Percentiles rank a stretch among this genome's conserved stretches.
Conservation (phyloP, 805 yeast genomes). For the Cyberlindnera sargentensis region DNA sequence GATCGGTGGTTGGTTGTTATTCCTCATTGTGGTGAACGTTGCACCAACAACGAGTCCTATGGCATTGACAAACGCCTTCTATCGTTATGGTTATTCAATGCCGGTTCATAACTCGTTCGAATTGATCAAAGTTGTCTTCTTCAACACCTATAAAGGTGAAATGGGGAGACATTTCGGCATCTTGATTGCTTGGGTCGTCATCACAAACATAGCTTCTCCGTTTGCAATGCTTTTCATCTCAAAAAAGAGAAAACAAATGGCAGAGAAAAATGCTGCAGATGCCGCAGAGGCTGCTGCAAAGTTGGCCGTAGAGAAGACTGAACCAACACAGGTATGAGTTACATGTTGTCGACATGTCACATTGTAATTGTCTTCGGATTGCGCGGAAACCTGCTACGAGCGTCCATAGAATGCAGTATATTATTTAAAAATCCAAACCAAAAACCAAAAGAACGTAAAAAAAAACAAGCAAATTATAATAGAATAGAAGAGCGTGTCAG, state of each 20-base stretch:
- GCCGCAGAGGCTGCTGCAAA: not conserved
- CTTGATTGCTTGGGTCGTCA: conserved; percentile 50
- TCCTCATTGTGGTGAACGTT: conserved; percentile 55
- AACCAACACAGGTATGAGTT: not conserved
- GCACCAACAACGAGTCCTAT: conserved; percentile 57
- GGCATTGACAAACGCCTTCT: conserved; percentile 23
- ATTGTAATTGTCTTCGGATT: too few species aligned
- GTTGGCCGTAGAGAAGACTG: not conserved
- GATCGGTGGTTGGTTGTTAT: conserved; percentile 61
- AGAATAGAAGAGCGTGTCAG: too few species aligned
- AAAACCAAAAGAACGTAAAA: too few species aligned
- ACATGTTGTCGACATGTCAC: too few species aligned
- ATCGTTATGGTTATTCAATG: conserved; percentile 49
- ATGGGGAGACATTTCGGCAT: conserved; percentile 57
- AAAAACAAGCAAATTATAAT: too few species aligned
- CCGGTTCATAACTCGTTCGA: conserved; percentile 65
- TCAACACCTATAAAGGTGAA: conserved; percentile 46
- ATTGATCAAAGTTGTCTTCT: conserved; percentile 49
- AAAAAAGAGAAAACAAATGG: conserved; percentile 8
- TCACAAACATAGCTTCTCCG: conserved; percentile 38
- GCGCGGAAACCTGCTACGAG: too few species aligned
- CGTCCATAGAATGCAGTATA: too few species aligned
- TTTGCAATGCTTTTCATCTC: conserved; percentile 28
- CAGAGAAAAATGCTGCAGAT: conserved; percentile 6
- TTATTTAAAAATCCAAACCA: too few species aligned